Conservation (phyloP, 257 asterid species). For the Solanum sparsipilum region DNA sequence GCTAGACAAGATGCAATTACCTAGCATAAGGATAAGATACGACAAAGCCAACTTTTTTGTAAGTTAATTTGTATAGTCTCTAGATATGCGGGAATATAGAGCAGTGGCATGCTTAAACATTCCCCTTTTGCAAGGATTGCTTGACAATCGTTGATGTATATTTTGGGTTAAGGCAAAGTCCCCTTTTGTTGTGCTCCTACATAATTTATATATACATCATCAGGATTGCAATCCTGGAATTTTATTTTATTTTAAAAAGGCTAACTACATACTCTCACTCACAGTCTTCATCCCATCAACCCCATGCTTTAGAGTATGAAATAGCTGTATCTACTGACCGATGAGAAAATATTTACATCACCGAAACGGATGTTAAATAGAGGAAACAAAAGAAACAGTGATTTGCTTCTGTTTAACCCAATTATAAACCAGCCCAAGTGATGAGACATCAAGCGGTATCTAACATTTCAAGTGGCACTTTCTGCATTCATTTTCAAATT, state of each 20-base stretch:
- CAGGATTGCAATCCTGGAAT: too few species aligned
- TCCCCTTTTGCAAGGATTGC: too few species aligned
- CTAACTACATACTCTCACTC: neutral
- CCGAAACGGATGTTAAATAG: neutral
- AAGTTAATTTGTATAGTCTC: too few species aligned
- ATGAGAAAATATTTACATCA: neutral
- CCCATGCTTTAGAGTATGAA: neutral
- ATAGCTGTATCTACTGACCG: neutral
- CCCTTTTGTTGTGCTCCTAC: too few species aligned
- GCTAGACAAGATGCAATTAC: too few species aligned
- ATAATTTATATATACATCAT: too few species aligned
- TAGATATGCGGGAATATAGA: too few species aligned
- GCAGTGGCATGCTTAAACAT: too few species aligned
- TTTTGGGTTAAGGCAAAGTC: too few species aligned
- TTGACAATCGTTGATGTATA: too few species aligned
- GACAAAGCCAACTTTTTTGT: too few species aligned
- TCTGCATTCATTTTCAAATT: neutral
- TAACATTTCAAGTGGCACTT: neutral
- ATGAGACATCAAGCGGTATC: neutral
- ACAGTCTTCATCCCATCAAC: neutral
- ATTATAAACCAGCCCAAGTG: neutral
- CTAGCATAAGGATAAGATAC: too few species aligned
- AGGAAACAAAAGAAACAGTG: neutral
- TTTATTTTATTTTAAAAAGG: neutral
- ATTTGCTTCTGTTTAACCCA: neutral